Percentiles rank a stretch among this genome's conserved stretches.
These are phyloP conservation scores for Sporothrix inflata DNA, from an alignment of 2,329 filamentous ascomycete genomes.

Conservation along the genomic window DNA sequence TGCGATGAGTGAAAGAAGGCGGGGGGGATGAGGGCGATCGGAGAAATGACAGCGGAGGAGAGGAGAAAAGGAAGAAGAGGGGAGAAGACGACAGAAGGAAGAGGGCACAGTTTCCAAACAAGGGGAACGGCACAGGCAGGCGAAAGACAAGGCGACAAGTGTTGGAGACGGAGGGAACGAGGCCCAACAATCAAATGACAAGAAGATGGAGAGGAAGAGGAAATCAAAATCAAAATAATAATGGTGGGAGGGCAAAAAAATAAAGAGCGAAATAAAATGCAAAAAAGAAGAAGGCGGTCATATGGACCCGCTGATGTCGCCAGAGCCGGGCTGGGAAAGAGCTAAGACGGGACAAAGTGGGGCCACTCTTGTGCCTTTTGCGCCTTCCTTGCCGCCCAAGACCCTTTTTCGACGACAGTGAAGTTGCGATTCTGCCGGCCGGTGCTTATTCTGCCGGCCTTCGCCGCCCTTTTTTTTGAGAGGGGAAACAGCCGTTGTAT, in stretches of 20 bases:
- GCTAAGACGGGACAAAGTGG: conserved; percentile 28
- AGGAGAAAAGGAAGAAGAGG: background rate
- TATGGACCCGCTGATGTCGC: conserved; percentile 20
- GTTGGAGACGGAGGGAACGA: background rate
- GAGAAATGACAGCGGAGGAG: conserved; percentile 7
- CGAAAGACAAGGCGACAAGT: background rate
- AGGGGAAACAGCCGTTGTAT: background rate
- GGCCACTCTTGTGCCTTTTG: background rate
- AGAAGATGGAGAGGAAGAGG: background rate
- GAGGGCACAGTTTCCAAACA: background rate
- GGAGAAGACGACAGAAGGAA: conserved; percentile 4
- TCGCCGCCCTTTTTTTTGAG: conserved; percentile 1
- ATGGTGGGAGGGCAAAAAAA: conserved; percentile 17
- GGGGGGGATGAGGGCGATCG: background rate
- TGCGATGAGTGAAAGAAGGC: background rate
- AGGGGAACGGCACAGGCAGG: no score
- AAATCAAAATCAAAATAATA: conserved; percentile 9
- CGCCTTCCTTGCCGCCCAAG: background rate
- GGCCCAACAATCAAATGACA: background rate
- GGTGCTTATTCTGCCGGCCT: background rate
- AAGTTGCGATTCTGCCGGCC: conserved; percentile 3
- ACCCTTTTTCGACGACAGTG: background rate
- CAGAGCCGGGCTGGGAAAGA: conserved; percentile 20
- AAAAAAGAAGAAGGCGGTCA: conserved; percentile 24
- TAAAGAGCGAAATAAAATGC: conserved; percentile 1